Base-by-base conservation (phyloP, 345 rosid species). In the Eucalyptus tenuipes region DNA sequence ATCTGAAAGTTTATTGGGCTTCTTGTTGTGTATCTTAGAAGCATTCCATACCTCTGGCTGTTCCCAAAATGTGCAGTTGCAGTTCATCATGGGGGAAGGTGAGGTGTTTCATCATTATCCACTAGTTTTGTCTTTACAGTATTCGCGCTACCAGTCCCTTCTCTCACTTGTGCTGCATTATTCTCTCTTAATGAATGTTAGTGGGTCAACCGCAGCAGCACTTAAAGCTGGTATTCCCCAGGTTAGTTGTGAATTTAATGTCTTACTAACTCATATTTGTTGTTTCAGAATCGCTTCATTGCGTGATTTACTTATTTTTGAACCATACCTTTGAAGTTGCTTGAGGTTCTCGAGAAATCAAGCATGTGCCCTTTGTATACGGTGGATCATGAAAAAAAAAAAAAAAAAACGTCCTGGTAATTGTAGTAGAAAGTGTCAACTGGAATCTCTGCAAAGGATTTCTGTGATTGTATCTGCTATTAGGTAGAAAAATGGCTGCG, bases 21-120 rank as follows among this genome's bases (percentile, higher is more conserved):
- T 91, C 33, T 85, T 85, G 1, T 90, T 87, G 49, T 75, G 84
- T 75, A 37, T 75, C 15, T 22, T 22, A 75, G 84, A 75, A 75
- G 84, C 47, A 89, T 97, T 87, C 96, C 99, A 47, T 96, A 96
- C 92, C 92, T 89, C 45, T 95, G 96, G 95, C 91, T 97, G 87
- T 95, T 96, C 87, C 89, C 86, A 89, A 93, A 93, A 93, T 97
- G 99, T 88, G 91, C 91, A 33, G 97, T 95, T 88, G 97, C 97
- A 87, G 89, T 97, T 91, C 99, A 97, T 93, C 99, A 97, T 75
- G 99, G 99, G 33, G 99, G 99, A 91, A 97, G 99, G 99, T 95
- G 91, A 89, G 90, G 33, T 52, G 80, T 86, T 40, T 81, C 10
- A 31, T 85, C 49, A 71, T 87, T 22, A 75, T 40, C 90, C 90